phyloP scores from a whole-genome alignment of 495 filamentous ascomycete genomes.

The Cryomyces minteri region DNA sequence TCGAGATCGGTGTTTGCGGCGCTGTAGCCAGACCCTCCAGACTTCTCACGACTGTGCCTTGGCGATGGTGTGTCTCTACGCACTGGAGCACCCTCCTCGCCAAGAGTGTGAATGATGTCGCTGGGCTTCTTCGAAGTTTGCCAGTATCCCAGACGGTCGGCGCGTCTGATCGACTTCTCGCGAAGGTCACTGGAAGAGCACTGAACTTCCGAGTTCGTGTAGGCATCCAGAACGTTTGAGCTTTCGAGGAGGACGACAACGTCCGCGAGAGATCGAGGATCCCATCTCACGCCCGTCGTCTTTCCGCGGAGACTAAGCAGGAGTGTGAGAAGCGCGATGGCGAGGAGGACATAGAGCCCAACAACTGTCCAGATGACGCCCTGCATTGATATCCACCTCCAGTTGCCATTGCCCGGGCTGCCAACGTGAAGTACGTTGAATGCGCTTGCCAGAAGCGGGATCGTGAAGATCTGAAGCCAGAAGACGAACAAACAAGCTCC shows the following conservation, averaged over 20 bases:
- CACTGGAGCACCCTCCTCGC: slow-evolving; percentile 37
- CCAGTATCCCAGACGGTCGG: slow-evolving; percentile 72
- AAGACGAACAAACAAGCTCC: slow-evolving; percentile 34
- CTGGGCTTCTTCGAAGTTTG: slow-evolving; percentile 34
- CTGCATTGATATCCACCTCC: slow-evolving; percentile 64
- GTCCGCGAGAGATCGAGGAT: slow-evolving; percentile 63
- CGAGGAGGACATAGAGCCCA: slow-evolving; percentile 47
- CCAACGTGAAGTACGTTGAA: slow-evolving; percentile 39
- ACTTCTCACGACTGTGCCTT: slow-evolving; percentile 21
- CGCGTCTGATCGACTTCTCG: slow-evolving; percentile 24
- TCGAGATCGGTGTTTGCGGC: slow-evolving; percentile 26
- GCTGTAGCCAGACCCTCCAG: slow-evolving; percentile 6
- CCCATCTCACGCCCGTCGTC: slow-evolving; percentile 67
- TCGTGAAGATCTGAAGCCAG: slow-evolving; percentile 44
- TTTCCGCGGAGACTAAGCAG: slow-evolving; percentile 30
- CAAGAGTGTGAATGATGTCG: slow-evolving; percentile 46
- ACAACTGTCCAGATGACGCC: slow-evolving; percentile 63
- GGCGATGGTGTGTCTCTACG: slow-evolving; percentile 35
- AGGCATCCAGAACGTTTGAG: slow-evolving; percentile 59
- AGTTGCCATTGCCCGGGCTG: slow-evolving; percentile 26
- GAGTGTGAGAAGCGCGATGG: slow-evolving; percentile 34
- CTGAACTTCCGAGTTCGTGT: slow-evolving; percentile 37
- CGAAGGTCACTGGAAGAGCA: slow-evolving; percentile 26
- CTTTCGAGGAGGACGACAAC: slow-evolving; percentile 54
- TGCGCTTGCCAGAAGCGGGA: slow-evolving; percentile 44